Conservation (phyloP, 352 stramenopile species). For the Phytophthora quininea region DNA sequence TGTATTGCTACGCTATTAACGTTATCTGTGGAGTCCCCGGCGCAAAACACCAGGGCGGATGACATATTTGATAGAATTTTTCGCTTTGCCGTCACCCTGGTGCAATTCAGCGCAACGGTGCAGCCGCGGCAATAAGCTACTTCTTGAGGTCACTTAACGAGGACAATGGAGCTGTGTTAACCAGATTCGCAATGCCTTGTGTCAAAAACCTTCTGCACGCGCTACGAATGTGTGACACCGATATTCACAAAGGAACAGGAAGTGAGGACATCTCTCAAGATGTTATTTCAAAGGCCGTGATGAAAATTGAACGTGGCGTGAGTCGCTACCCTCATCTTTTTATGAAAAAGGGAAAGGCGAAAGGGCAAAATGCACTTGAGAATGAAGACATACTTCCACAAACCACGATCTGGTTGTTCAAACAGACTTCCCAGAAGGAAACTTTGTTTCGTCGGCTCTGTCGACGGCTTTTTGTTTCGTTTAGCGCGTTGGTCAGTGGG, state of each 20-base stretch:
- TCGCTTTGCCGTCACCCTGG: conserved; percentile 72
- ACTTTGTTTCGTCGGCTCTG: conserved; percentile 46
- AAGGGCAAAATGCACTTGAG: conserved; percentile 5
- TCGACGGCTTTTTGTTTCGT: conserved; percentile 52
- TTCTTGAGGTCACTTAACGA: conserved; percentile 71
- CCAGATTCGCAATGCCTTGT: conserved; percentile 66
- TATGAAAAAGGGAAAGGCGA: conserved; percentile 8
- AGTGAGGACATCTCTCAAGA: conserved; percentile 51
- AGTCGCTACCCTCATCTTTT: conserved; percentile 60
- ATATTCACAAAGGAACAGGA: conserved; percentile 33
- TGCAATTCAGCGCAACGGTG: conserved; percentile 63
- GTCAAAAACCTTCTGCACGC: conserved; percentile 71
- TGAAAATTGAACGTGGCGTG: conserved; percentile 65
- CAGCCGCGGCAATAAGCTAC: conserved; percentile 66
- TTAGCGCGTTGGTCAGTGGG: conserved; percentile 46
- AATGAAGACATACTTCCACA: conserved; percentile 19
- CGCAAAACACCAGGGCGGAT: conserved; percentile 34
- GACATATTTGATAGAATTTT: conserved; percentile 78
- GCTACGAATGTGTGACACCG: conserved; percentile 62
- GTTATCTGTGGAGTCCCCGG: conserved; percentile 44
- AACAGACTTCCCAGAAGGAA: conserved; percentile 41
- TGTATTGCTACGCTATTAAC: conserved; percentile 64
- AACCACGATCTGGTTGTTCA: conserved; percentile 50
- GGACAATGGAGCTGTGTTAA: conserved; percentile 56
- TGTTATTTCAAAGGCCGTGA: conserved; percentile 69